These are phyloP conservation scores for Alternaria gansuensis DNA, from an alignment of 2,329 filamentous ascomycete species.

Conservation along the genomic window DNA sequence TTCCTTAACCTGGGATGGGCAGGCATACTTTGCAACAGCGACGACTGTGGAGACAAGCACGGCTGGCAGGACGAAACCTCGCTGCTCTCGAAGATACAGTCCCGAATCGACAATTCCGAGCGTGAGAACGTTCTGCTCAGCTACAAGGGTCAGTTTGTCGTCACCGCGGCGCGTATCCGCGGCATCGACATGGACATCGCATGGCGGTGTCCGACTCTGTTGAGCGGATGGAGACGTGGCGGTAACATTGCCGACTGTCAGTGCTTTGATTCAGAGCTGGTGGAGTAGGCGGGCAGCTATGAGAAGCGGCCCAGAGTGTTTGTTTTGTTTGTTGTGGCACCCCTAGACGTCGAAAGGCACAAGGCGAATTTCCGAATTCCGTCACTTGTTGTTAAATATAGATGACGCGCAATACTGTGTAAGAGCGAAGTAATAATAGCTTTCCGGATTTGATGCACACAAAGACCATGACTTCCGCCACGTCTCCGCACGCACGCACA, in stretches of 20 bases:
- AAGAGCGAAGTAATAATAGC: slow-evolving; percentile 5
- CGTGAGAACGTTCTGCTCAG: slow-evolving; percentile 53
- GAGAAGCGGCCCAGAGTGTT: slow-evolving; percentile 1
- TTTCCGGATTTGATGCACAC: slow-evolving; percentile 5
- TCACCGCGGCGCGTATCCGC: slow-evolving; percentile 56
- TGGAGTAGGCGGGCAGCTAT: slow-evolving; percentile 10
- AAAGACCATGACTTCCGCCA: not conserved
- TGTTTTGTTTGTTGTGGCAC: slow-evolving; percentile 17
- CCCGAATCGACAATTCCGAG: slow-evolving; percentile 31
- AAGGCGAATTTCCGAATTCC: slow-evolving; percentile 3
- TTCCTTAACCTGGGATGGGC: slow-evolving; percentile 57
- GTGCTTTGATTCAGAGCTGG: slow-evolving; percentile 37
- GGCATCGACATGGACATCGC: slow-evolving; percentile 43
- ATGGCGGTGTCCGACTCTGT: slow-evolving; percentile 41
- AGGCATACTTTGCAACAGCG: slow-evolving; percentile 53
- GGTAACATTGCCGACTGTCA: slow-evolving; percentile 41
- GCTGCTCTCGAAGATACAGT: slow-evolving; percentile 53
- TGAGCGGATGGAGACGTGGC: slow-evolving; percentile 38
- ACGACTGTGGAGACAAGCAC: slow-evolving; percentile 53
- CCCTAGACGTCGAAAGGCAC: slow-evolving; percentile 14
- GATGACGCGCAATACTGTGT: slow-evolving; percentile 1
- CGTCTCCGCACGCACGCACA: not conserved
- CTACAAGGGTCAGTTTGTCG: slow-evolving; percentile 61
- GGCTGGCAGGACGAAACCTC: slow-evolving; percentile 54
- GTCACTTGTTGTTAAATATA: slow-evolving; percentile 15